Conservation (phyloP, 345 rosid species). For the Sonneratia alba region DNA sequence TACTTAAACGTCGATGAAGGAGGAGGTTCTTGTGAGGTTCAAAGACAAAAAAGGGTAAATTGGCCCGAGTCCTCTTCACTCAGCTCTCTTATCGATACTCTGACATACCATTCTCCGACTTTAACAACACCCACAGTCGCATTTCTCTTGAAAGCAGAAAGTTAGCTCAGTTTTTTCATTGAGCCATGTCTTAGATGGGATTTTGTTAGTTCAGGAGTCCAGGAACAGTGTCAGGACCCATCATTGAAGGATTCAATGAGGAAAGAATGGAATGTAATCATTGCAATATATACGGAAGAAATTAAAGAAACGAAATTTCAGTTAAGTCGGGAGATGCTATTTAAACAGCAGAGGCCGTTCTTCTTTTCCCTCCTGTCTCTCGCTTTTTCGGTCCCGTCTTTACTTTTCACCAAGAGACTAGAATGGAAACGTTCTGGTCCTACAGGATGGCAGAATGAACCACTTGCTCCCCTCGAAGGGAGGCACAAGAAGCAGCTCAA, state of each 20-base stretch:
- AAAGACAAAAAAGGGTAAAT: background rate
- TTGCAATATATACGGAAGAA: background rate
- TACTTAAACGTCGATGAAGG: constrained; percentile 19
- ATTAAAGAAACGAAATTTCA: background rate
- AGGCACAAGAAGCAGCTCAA: background rate
- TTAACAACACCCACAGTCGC: background rate
- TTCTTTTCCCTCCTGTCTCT: background rate
- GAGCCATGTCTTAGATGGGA: constrained; percentile 1
- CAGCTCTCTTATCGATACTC: background rate
- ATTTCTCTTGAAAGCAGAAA: background rate
- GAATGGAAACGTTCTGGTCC: background rate
- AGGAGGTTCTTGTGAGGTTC: background rate
- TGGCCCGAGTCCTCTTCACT: background rate
- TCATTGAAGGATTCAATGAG: background rate
- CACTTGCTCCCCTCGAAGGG: background rate
- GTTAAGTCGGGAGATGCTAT: background rate
- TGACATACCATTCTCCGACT: background rate
- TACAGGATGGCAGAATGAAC: background rate
- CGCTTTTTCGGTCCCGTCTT: background rate
- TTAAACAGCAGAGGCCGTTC: background rate
- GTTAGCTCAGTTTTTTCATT: background rate
- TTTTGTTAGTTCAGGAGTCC: background rate
- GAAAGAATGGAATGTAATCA: background rate
- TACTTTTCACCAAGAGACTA: background rate
- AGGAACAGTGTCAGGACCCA: background rate